phyloP scores from a whole-genome alignment of 164 flowering plant genomes.

The Umbilicus rupestris region DNA sequence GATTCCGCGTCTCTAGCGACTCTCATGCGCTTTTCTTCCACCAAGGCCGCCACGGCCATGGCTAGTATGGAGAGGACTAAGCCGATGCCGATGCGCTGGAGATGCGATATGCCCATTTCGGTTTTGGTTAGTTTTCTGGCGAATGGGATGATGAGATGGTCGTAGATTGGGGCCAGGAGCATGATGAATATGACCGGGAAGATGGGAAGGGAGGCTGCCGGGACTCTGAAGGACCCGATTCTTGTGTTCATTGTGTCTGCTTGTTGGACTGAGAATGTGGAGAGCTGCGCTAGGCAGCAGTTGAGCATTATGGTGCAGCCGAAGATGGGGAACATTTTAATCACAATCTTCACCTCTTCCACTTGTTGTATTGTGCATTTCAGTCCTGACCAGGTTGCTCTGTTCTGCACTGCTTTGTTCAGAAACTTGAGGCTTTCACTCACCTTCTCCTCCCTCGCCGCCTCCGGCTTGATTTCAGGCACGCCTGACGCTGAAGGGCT shows the following conservation, averaged over 20 bases:
- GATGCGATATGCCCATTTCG: slow-evolving; percentile 16
- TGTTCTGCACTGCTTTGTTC: not conserved
- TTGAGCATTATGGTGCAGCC: slow-evolving; percentile 11
- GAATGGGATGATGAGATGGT: slow-evolving; percentile 15
- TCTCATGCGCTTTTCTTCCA: slow-evolving; percentile 11
- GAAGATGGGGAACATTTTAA: slow-evolving; percentile 10
- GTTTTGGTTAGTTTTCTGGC: slow-evolving; percentile 7
- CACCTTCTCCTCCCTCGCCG: not conserved
- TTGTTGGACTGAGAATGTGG: slow-evolving; percentile 13
- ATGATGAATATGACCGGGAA: slow-evolving; percentile 6
- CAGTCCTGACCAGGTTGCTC: not conserved
- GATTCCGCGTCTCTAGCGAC: not conserved
- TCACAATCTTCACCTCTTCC: slow-evolving; percentile 10
- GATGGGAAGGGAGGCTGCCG: slow-evolving; percentile 12
- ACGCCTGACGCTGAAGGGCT: not conserved
- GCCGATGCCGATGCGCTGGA: slow-evolving; percentile 21
- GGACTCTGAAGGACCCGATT: slow-evolving; percentile 7
- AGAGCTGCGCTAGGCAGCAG: slow-evolving; percentile 13
- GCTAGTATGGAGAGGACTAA: slow-evolving; percentile 4
- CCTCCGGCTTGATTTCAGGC: not conserved
- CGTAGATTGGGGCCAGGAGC: slow-evolving; percentile 15
- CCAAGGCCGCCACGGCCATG: slow-evolving; percentile 15
- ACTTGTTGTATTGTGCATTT: slow-evolving; percentile 11
- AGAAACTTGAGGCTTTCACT: slow-evolving; percentile 4
- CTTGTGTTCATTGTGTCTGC: slow-evolving; percentile 14